A percentile compares a stretch with the other conserved stretches of the same genome.
Conservation (phyloP, 2,329 filamentous ascomycete species). For the Aspergillus melleus region DNA sequence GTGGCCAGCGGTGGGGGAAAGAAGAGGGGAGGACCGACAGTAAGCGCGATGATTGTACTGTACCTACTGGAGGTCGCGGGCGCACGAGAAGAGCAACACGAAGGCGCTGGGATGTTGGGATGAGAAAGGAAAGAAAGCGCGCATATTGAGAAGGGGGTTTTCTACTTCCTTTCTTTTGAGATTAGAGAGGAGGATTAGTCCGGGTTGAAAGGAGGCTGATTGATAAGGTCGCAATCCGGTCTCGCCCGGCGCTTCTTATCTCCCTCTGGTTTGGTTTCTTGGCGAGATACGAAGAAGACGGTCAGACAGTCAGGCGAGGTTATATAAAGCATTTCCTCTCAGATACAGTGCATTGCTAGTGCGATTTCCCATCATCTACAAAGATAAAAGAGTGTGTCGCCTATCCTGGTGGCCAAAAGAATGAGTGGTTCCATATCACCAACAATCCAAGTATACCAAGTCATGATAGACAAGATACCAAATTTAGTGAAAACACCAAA, state of each 20-base stretch:
- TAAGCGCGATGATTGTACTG: not conserved
- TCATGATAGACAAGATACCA: not conserved
- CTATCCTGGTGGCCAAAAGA: not conserved
- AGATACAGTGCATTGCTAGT: too few relatives aligned
- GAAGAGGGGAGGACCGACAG: not conserved
- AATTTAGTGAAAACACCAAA: not conserved
- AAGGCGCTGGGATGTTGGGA: not conserved
- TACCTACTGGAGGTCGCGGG: not conserved
- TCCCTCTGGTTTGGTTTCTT: not conserved
- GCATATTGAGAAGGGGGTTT: not conserved
- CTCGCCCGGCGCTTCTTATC: not conserved
- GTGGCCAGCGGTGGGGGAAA: not conserved
- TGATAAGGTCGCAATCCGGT: conserved; percentile 7
- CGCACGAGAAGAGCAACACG: not conserved
- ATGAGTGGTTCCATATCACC: not conserved
- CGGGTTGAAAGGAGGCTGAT: not conserved
- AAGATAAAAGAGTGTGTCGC: not conserved
- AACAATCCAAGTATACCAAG: not conserved
- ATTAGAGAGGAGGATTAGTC: not conserved
- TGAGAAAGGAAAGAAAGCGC: not conserved
- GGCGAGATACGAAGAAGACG: too few relatives aligned
- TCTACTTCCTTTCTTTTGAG: not conserved
- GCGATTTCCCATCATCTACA: not conserved
- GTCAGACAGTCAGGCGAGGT: too few relatives aligned
- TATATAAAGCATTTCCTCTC: too few relatives aligned